Percentiles rank a stretch among this genome's conserved stretches.
Conservation (phyloP, 2,329 filamentous ascomycete genomes). For the Stemphylium lycopersici region DNA sequence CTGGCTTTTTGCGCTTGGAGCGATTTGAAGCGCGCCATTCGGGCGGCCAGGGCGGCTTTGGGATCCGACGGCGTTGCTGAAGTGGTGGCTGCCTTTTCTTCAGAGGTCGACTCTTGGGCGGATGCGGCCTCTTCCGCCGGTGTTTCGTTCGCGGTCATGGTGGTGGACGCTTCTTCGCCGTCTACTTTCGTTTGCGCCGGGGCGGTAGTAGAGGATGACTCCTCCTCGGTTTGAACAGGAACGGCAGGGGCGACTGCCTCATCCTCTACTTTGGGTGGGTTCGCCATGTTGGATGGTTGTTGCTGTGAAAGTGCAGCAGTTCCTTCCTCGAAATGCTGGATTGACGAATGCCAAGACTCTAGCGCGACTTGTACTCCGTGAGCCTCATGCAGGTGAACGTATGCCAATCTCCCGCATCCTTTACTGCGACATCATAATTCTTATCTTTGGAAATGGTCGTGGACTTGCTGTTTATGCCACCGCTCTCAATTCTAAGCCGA, state of each 20-base stretch:
- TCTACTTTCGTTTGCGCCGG: slow-evolving; percentile 1
- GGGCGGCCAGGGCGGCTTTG: slow-evolving; percentile 45
- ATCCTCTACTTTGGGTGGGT: slow-evolving; percentile 21
- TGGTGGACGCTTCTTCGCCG: slow-evolving; percentile 3
- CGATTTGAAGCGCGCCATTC: slow-evolving; percentile 78
- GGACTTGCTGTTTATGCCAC: too few relatives aligned
- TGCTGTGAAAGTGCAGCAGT: background rate
- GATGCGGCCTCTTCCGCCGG: slow-evolving; percentile 8
- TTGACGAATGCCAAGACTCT: slow-evolving; percentile 27
- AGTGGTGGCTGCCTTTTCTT: slow-evolving; percentile 7
- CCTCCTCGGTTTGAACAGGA: background rate
- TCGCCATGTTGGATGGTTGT: slow-evolving; percentile 27
- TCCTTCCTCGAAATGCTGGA: slow-evolving; percentile 14
- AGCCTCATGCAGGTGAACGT: background rate
- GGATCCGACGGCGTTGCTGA: slow-evolving; percentile 22
- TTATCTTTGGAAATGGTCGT: too few relatives aligned
- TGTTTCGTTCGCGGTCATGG: slow-evolving; percentile 12
- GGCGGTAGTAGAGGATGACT: background rate
- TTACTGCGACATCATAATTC: too few relatives aligned
- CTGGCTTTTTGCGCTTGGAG: slow-evolving; percentile 71
- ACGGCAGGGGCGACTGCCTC: background rate
- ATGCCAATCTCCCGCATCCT: too few relatives aligned
- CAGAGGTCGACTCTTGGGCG: background rate
- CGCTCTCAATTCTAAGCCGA: too few relatives aligned
- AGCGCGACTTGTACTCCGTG: slow-evolving; percentile 2